A percentile compares a stretch with the other conserved stretches of the same genome.
Evolutionary conservation across 2,329 filamentous ascomycete genomes (phyloP).

Genomic region (Pseudogymnoascus sp.): DNA sequence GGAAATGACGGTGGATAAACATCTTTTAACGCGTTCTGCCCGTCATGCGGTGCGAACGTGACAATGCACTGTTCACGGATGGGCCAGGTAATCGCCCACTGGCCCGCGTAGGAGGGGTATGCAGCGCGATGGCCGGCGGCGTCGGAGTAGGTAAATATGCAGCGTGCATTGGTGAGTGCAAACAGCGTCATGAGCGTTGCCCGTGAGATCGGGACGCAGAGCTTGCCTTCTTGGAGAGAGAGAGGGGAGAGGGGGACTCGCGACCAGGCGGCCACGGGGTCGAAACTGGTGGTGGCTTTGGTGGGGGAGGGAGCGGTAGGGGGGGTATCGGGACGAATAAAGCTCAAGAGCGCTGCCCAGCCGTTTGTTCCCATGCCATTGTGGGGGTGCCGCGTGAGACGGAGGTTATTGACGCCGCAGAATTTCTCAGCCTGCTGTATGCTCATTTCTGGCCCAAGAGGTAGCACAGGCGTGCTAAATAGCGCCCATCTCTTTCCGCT

Average conservation of each 20-base stretch:
- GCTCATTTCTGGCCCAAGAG: slow-evolving; percentile 3
- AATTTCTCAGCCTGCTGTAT: slow-evolving; percentile 10
- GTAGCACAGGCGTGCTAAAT: not conserved
- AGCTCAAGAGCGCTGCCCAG: slow-evolving; percentile 7
- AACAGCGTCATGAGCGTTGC: slow-evolving; percentile 12
- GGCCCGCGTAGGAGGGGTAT: slow-evolving; percentile 28
- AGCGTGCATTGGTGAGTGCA: slow-evolving; percentile 23
- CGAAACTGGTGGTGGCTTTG: not conserved
- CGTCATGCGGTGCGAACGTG: slow-evolving; percentile 15
- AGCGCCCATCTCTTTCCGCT: not conserved
- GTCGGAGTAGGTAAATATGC: slow-evolving; percentile 26
- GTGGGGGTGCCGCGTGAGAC: slow-evolving; percentile 9
- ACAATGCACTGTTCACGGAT: slow-evolving; percentile 21
- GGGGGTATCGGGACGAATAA: not conserved
- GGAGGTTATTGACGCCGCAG: slow-evolving; percentile 10
- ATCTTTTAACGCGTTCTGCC: slow-evolving; percentile 14
- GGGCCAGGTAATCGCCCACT: slow-evolving; percentile 29
- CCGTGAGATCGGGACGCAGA: slow-evolving; percentile 10
- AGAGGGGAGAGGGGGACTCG: not conserved
- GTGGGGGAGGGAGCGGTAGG: not conserved
- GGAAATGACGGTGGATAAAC: slow-evolving; percentile 18
- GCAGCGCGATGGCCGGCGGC: slow-evolving; percentile 27
- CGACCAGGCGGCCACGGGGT: not conserved
- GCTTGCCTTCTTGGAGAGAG: not conserved
- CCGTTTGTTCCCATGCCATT: not conserved